Base-by-base conservation (phyloP, 805 yeast species). In the Brettanomyces sp. region DNA sequence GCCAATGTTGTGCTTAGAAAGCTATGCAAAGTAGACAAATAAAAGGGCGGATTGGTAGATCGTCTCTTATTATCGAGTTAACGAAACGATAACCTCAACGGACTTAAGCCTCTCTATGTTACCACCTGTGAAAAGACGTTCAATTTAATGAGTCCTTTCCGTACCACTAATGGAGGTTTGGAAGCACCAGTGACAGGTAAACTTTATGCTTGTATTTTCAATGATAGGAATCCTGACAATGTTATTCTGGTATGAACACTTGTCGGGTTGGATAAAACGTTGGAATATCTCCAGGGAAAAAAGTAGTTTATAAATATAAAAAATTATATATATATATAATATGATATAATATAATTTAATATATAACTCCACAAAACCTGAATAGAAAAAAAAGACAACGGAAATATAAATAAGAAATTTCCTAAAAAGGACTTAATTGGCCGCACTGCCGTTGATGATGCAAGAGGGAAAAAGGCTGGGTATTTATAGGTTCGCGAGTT, bases 111-210 rank as follows among this genome's bases (percentile, higher is more conserved):
- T 28, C 32, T 28, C 9, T 7, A 28, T 28, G 11, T 28, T 28
- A 28, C 33, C n/a, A 28, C 14, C 22, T 24, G 12, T 49, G 56
- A 52, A 56, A 57, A 55, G 62, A 56, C 48, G 52, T 39, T 56
- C 62, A 57, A 57, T 45, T 54, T 37, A 57, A 57, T 57, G 62
- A 53, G 47, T 56, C 62, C 58, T 55, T 53, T 51, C 57, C 11
- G 32, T 28, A 28, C 32, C 32, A 28, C 32, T 28, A 28, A 28
- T 37, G 40, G 43, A 21, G 38, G 38, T 21, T 18, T 28, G 32
- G 32, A 28, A 28, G 32, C 32, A 28, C 32, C 9, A 9, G 32
- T 28, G 32, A 28, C 32, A 28, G 32, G 32, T 28, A 28, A 28
- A 9, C 32, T 28, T 28, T 28, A 28, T 28, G 32, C 32, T 28